Evolutionary conservation across 768 basidiomycete species (phyloP).

Genomic region (Suillus americanus): DNA sequence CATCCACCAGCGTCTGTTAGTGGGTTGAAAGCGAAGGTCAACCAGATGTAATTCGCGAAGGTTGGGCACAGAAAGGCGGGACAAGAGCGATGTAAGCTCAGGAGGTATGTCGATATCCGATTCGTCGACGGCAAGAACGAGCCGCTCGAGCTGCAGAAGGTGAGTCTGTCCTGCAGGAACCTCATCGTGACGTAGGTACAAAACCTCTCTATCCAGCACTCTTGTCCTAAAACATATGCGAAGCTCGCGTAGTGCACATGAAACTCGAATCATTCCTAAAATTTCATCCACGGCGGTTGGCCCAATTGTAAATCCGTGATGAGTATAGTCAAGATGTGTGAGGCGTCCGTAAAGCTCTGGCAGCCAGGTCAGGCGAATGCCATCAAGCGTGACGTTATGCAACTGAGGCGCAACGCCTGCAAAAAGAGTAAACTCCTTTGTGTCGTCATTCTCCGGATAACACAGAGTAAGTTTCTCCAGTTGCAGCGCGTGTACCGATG

Average conservation of each 20-base stretch:
- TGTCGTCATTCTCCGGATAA: constrained; percentile 66
- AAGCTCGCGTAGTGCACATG: constrained; percentile 51
- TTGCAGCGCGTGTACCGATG: constrained; percentile 35
- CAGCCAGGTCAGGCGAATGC: constrained; percentile 61
- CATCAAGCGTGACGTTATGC: constrained; percentile 55
- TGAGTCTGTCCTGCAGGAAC: constrained; percentile 23
- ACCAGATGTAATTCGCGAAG: constrained; percentile 48
- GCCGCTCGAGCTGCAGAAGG: constrained; percentile 45
- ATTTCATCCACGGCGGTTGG: constrained; percentile 58
- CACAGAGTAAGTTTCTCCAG: constrained; percentile 58
- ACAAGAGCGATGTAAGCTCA: constrained; percentile 54
- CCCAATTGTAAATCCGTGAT: constrained; percentile 66
- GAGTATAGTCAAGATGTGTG: constrained; percentile 66
- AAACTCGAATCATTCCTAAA: constrained; percentile 56
- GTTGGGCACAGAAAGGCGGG: constrained; percentile 47
- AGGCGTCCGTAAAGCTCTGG: constrained; percentile 63
- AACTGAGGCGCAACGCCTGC: constrained; percentile 59
- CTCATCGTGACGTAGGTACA: constrained; percentile 27
- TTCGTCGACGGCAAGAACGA: constrained; percentile 52
- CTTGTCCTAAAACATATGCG: constrained; percentile 53
- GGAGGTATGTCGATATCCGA: constrained; percentile 63
- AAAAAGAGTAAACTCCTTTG: constrained; percentile 67
- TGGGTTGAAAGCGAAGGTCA: constrained; percentile 31
- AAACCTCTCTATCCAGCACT: constrained; percentile 16
- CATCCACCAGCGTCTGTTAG: constrained; percentile 1